Base-by-base conservation (phyloP, 768 basidiomycete genomes). In the Heimioporus sp. region DNA sequence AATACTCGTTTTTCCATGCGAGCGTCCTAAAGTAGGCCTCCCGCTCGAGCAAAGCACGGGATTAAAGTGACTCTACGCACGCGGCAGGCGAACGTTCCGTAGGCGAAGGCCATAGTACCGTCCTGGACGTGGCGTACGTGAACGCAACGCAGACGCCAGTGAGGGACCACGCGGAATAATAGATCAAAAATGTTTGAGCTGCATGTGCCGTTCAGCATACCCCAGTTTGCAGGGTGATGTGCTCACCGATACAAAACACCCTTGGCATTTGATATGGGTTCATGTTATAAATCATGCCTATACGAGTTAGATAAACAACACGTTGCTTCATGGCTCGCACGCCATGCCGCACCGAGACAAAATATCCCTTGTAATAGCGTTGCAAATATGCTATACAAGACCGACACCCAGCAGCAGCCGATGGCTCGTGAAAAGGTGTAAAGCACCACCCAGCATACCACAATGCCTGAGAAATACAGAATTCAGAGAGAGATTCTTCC, bases 271-370 rank as follows among this genome's bases (percentile, higher is more conserved):
- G 61, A 44, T 69, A 71, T 1, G 85, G 82, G 56, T 82, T 72
- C 85, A 87, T 86, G 46, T 68, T 65, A 75, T 81, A 86, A 13
- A 82, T 73, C 67, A 87, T 76, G 11, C 85, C 86, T 86, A 44
- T 20, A 32, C 9, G 19, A 56, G 17, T 16, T 16, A 46, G 12
- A 35, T 55, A 21, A 58, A 41, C 30, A 34, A 34, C 4, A 11
- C 10, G 4, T n/a, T 17, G 19, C 43, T 30, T 43, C 20, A 9
- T 17, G 15, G 20, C 12, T 28, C n/a, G 20, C 15, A 32, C 21
- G 15, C n/a, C 13, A 5, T 5, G 0, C 42, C 76, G 46, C 49
- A 84, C 86, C 84, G 3, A 87, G 63, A 59, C 80, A 83, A 59
- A 87, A 85, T 10, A 76, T 68, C 3, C 73, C 76, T 54, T 87